These are phyloP conservation scores for Fusarium sp. DNA, from an alignment of 2,329 filamentous ascomycete genomes.

Conservation along the genomic window DNA sequence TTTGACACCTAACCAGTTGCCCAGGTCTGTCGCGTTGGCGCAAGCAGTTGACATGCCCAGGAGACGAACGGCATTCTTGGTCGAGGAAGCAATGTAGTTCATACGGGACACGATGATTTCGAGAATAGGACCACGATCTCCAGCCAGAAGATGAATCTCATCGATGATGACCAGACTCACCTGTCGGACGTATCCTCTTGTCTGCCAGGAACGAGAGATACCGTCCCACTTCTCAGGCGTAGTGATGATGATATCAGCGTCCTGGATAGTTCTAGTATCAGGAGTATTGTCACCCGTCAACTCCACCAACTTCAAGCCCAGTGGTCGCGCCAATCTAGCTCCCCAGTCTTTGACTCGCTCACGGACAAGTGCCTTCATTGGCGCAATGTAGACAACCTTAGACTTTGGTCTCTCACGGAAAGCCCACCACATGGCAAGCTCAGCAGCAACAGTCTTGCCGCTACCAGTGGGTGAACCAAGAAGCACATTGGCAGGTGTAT, in stretches of 20 bases:
- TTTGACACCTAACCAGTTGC: constrained; percentile 97
- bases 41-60: constrained; percentile 99
- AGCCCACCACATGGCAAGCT: constrained; percentile 99
- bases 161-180: constrained; percentile 98
- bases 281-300: constrained; percentile 97
- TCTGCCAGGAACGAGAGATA: constrained; percentile 99
- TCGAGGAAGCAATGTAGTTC: constrained; percentile 98
- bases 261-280: constrained; percentile 92
- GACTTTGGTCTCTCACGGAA: constrained; percentile 94
- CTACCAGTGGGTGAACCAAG: constrained; percentile 96
- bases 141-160: constrained; percentile 96
- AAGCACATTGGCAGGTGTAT: constrained; percentile 90
- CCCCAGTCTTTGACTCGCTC: constrained; percentile 98
- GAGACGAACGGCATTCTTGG: constrained; percentile 86
- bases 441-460: constrained; percentile 96
- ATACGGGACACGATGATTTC: constrained; percentile 95
- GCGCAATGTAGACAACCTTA: constrained; percentile 98
- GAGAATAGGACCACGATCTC: constrained; percentile 95
- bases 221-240: constrained; percentile 99
- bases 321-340: constrained; percentile 79
- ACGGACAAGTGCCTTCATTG: constrained; percentile 98
- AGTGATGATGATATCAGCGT: constrained; percentile 97
- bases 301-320: constrained; percentile 92
- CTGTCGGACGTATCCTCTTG: constrained; percentile 92
- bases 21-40: constrained; percentile 93